Evolutionary conservation across 345 rosid genomes (phyloP).

Genomic region (Ailanthus altissimus): DNA sequence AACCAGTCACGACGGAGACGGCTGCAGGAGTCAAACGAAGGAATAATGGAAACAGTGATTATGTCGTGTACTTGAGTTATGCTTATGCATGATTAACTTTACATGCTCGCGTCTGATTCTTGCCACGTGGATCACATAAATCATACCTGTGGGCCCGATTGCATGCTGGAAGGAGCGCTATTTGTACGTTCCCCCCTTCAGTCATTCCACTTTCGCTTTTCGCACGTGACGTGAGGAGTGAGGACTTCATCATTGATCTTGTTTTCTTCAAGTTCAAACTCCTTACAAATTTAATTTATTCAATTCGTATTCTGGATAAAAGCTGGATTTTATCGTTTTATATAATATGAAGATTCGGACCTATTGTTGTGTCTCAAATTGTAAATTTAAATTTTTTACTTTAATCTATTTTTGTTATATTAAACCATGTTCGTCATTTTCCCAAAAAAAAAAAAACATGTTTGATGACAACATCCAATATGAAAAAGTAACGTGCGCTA

Average conservation of each 20-base stretch:
- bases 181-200: neutral
- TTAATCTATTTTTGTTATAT: no score
- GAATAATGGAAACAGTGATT: neutral
- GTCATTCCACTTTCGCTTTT: neutral
- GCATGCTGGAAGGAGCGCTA: neutral
- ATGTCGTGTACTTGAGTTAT: neutral
- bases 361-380: no score
- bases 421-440: no score
- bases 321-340: no score
- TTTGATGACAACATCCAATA: no score
- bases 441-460: no score
- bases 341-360: no score
- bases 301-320: no score
- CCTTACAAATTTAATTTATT: no score
- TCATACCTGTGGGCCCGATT: neutral
- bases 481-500: no score
- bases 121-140: slow-evolving; percentile 15
- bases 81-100: neutral
- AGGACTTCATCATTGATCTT: neutral
- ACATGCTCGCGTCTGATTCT: slow-evolving; percentile 7
- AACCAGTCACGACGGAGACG: neutral
- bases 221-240: neutral
- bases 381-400: no score
- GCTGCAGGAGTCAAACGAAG: slow-evolving; percentile 2
- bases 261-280: neutral